Evolutionary conservation across 352 stramenopile genomes (phyloP).

Genomic region (Globisporangium cylindrosporum): DNA sequence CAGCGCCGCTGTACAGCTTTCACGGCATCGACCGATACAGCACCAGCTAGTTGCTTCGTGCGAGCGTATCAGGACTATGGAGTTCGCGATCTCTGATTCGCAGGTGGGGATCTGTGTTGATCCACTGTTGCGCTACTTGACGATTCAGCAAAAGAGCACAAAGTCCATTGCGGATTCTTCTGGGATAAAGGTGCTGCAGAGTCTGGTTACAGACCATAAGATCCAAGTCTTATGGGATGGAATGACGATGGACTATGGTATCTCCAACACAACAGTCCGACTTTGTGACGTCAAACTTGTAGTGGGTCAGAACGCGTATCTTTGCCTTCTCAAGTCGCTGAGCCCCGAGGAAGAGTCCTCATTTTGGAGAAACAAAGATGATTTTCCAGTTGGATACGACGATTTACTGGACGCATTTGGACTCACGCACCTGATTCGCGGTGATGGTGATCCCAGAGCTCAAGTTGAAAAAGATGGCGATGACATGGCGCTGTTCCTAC

Average conservation of each 20-base stretch:
- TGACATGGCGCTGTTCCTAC: neutral
- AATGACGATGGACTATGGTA: slow-evolving; percentile 4
- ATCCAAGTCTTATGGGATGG: slow-evolving; percentile 7
- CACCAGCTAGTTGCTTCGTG: neutral
- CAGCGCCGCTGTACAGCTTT: neutral
- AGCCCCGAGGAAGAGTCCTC: neutral
- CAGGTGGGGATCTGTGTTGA: neutral
- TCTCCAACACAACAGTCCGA: slow-evolving; percentile 3
- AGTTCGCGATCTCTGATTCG: neutral
- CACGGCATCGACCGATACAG: neutral
- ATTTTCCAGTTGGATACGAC: neutral
- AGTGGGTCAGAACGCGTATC: slow-evolving; percentile 2
- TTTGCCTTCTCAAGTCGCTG: slow-evolving; percentile 6
- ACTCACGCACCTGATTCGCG: neutral
- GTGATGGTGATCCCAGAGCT: neutral
- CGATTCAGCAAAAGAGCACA: neutral
- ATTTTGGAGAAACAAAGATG: neutral
- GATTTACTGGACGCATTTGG: slow-evolving; percentile 2
- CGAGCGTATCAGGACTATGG: neutral
- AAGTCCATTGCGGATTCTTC: neutral
- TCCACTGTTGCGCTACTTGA: neutral
- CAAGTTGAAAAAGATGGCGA: neutral
- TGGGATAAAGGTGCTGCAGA: neutral
- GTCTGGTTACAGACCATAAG: neutral
- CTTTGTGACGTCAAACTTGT: slow-evolving; percentile 2